These are phyloP conservation scores for Kazachstania kunashirensis DNA, from an alignment of 805 yeast genomes.

Conservation along the genomic window DNA sequence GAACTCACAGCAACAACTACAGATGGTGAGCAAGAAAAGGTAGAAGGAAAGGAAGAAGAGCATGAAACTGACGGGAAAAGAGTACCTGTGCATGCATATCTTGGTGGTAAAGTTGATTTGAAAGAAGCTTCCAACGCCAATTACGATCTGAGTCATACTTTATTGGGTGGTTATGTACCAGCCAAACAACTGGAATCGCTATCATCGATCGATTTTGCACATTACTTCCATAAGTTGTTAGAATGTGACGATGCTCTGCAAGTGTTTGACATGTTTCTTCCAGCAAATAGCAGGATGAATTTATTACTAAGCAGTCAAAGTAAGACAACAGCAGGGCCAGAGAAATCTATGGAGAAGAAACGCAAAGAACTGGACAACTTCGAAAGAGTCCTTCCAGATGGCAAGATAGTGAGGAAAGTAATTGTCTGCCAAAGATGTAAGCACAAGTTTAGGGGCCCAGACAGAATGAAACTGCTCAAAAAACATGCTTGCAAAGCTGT, in stretches of 20 bases:
- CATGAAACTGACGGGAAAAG: conserved; percentile 5
- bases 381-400: conserved; percentile 5
- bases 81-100: conserved; percentile 23
- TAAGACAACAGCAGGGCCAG: not conserved
- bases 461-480: conserved; percentile 13
- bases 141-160: conserved; percentile 24
- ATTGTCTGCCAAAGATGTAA: conserved; percentile 22
- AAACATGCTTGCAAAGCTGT: conserved; percentile 15
- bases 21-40: conserved; percentile 1
- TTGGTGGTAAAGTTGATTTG: conserved; percentile 23
- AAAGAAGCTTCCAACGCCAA: conserved; percentile 19
- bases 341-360: not conserved
- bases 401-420: conserved; percentile 17
- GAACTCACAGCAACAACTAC: conserved; percentile 13
- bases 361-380: not conserved
- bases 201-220: conserved; percentile 28
- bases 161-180: conserved; percentile 29
- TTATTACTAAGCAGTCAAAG: not conserved
- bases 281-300: not conserved
- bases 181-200: conserved; percentile 24
- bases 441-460: conserved; percentile 19
- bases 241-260: conserved; percentile 25
- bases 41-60: conserved; percentile 4
- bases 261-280: conserved; percentile 15
- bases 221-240: conserved; percentile 23